phyloP scores from a whole-genome alignment of 2,329 filamentous ascomycete species.

The Colletotrichum spaethianum region DNA sequence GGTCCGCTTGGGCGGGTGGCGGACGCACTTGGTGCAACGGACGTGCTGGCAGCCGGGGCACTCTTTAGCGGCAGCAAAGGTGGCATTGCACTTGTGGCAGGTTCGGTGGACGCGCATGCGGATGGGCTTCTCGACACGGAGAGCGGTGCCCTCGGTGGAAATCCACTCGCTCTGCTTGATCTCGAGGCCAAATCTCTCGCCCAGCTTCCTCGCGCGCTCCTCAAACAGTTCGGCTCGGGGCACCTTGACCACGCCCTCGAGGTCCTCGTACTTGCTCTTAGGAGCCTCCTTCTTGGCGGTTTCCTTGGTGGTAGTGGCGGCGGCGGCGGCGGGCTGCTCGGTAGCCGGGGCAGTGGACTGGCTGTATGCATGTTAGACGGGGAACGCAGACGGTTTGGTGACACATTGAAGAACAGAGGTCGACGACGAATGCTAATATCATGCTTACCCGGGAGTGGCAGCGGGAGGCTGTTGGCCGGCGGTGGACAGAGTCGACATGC shows the following conservation, averaged over 20 bases:
- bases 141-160: slow-evolving; percentile 66
- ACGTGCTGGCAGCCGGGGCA: slow-evolving; percentile 84
- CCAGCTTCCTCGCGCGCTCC: slow-evolving; percentile 69
- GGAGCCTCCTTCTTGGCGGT: slow-evolving; percentile 39
- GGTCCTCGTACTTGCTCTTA: slow-evolving; percentile 41
- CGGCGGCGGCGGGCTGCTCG: slow-evolving; percentile 15
- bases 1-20: slow-evolving; percentile 78
- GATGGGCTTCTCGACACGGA: slow-evolving; percentile 81
- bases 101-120: slow-evolving; percentile 83
- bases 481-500: slow-evolving; percentile 31
- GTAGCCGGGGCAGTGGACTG: slow-evolving; percentile 20
- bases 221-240: slow-evolving; percentile 67
- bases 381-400: background rate
- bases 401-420: background rate
- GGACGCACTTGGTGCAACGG: slow-evolving; percentile 85
- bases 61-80: slow-evolving; percentile 80
- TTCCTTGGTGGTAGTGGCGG: slow-evolving; percentile 36
- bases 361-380: slow-evolving; percentile 29
- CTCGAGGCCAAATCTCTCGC: slow-evolving; percentile 69
- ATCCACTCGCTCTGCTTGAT: slow-evolving; percentile 69
- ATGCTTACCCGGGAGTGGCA: slow-evolving; percentile 32
- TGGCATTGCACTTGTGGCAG: slow-evolving; percentile 85
- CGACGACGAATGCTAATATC: background rate
- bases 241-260: slow-evolving; percentile 54
- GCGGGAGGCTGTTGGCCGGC: slow-evolving; percentile 30